Conservation (phyloP, 306 rosid genomes). For the Cucumis cinereus region DNA sequence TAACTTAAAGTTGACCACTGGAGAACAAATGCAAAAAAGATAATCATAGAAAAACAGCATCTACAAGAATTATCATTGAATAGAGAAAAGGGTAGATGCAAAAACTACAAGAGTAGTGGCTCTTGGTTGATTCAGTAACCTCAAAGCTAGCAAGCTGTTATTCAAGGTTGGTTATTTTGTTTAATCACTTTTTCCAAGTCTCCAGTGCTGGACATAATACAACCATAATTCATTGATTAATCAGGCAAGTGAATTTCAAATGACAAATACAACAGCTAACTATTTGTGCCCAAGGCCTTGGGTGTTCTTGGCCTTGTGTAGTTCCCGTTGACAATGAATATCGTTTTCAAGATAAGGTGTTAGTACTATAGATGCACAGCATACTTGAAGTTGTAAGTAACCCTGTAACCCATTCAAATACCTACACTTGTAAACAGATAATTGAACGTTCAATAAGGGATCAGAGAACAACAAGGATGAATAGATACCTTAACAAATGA, state of each 20-base stretch:
- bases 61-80: background rate
- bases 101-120: background rate
- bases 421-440: background rate
- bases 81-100: background rate
- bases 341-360: background rate
- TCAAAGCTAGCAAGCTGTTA: background rate
- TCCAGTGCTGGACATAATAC: background rate
- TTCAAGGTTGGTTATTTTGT: background rate
- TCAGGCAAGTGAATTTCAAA: background rate
- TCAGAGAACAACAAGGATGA: background rate
- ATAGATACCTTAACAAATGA: constrained; percentile 60
- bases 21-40: background rate
- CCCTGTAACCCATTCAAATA: background rate
- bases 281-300: background rate
- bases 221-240: background rate
- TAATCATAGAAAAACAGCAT: background rate
- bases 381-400: background rate
- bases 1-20: background rate
- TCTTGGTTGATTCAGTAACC: background rate
- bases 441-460: background rate
- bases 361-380: background rate
- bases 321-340: background rate
- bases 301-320: constrained; percentile 5
- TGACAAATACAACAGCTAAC: background rate
- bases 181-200: background rate